These are phyloP conservation scores for Pleoardoris graminearum DNA, from an alignment of 2,329 filamentous ascomycete genomes.

Conservation along the genomic window DNA sequence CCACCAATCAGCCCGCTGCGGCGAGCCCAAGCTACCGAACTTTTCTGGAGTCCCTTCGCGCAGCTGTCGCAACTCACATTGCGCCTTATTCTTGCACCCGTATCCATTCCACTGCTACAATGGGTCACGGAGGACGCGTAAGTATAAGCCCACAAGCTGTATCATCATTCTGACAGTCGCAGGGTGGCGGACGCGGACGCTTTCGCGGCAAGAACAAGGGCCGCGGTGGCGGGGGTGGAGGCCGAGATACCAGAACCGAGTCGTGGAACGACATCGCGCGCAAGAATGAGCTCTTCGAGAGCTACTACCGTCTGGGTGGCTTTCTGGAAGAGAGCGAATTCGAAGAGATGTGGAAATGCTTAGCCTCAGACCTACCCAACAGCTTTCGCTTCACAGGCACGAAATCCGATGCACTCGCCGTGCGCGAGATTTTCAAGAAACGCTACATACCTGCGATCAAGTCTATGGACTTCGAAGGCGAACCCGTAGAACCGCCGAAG, in stretches of 20 bases:
- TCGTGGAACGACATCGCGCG: conserved; percentile 65
- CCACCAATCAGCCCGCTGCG: conserved; percentile 21
- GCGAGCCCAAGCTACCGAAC: conserved; percentile 25
- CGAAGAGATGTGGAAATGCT: conserved; percentile 78
- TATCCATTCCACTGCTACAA: conserved; percentile 20
- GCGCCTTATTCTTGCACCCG: conserved; percentile 7
- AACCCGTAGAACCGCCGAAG: conserved; percentile 77
- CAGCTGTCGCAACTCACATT: conserved; percentile 17
- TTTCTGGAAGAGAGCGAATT: conserved; percentile 78
- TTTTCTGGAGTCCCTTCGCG: conserved; percentile 32
- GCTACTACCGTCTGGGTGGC: conserved; percentile 74
- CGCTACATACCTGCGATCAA: conserved; percentile 90
- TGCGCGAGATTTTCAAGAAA: conserved; percentile 84
- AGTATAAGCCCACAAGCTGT: background rate
- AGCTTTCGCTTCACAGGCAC: conserved; percentile 98
- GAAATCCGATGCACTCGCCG: conserved; percentile 90
- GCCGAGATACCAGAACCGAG: conserved; percentile 36
- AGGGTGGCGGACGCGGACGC: conserved; percentile 28
- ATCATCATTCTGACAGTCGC: background rate
- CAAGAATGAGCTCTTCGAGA: conserved; percentile 81
- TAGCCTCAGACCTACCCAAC: conserved; percentile 87
- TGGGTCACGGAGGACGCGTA: conserved; percentile 22
- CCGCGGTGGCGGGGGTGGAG: conserved; percentile 30
- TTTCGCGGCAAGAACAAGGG: conserved; percentile 37
- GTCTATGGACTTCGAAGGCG: conserved; percentile 80